These are phyloP conservation scores for Trametes maxima DNA, from an alignment of 768 basidiomycete genomes.

Conservation along the genomic window DNA sequence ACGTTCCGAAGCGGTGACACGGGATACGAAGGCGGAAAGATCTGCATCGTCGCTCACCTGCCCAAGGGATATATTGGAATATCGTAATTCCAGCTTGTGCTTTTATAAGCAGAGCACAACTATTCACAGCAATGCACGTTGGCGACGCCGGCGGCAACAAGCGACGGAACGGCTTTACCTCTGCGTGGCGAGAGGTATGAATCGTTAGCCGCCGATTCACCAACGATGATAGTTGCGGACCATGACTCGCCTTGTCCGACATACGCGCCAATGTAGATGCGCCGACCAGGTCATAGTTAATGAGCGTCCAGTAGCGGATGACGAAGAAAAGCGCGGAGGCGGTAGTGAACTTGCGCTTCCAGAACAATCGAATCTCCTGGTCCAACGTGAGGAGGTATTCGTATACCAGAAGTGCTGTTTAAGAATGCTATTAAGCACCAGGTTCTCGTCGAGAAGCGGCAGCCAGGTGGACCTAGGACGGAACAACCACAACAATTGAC, in stretches of 20 bases:
- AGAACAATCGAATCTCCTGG: slow-evolving; percentile 8
- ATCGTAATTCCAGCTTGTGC: not conserved
- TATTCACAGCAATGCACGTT: not conserved
- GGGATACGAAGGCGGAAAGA: not conserved
- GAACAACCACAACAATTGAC: too few species aligned
- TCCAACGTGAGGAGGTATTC: slow-evolving; percentile 9
- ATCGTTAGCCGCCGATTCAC: too few species aligned
- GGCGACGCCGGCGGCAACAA: not conserved
- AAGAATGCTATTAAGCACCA: not conserved
- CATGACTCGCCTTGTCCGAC: not conserved
- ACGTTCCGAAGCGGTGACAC: too few species aligned
- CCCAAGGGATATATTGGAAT: not conserved
- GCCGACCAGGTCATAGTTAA: not conserved
- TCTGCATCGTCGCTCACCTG: not conserved
- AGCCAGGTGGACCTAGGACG: too few species aligned
- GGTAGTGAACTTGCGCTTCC: slow-evolving; percentile 13
- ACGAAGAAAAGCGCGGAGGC: slow-evolving; percentile 14
- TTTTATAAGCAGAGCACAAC: not conserved
- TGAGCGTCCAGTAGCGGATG: not conserved
- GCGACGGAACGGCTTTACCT: not conserved
- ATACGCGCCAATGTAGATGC: not conserved
- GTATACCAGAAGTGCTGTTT: slow-evolving; percentile 6
- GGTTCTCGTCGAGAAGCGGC: too few species aligned
- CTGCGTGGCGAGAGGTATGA: not conserved
- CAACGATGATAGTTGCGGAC: too few species aligned